Evolutionary conservation across 164 flowering plant species (phyloP), one percentile per base, ranked within the genome.

Genomic region (Vitis labrusca): DNA sequence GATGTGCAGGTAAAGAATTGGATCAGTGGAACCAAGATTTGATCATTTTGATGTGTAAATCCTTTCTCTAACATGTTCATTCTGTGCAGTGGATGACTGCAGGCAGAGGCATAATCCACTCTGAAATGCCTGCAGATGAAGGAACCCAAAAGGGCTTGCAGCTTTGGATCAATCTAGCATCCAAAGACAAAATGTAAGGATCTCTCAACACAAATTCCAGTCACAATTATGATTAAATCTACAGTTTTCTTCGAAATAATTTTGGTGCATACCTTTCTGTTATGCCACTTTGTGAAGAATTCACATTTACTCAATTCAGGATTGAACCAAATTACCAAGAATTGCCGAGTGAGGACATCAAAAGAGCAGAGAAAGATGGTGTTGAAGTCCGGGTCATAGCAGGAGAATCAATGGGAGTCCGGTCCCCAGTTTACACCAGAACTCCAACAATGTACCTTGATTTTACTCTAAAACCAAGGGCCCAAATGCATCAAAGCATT

Each of bases 71-170:
- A 47, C 48, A 29, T 60, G 9, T 57, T 11, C 6, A 60, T 7
- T 53, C 4, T 57, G 37, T 61, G 69, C 87, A 90, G 93, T 91
- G 98, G 98, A 91, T 91, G 98, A 94, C 97, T 16, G 98, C 98
- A 50, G 98, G 98, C 11, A 85, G 88, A 80, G 97, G 98, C 49
- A 94, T 90, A 50, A 76, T 94, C 66, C 98, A 94, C 73, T 89
- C 96, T 16, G 98, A 94, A 82, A 89, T 94, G 94, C 96, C 98
- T 8, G 96, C 86, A 13, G 89, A 83, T 17, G 89, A 86, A 78
- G 97, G 92, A 53, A 58, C 76, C 49, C 80, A 89, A 58, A 79
- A 30, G 71, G 98, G 96, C 27, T 76, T 94, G 65, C 97, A 94
- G 65, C 88, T 93, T 9, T 91, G 97, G 98, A 83, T 93, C 81